Evolutionary conservation across 225 moss, liverwort and hornwort species (phyloP).

Genomic region (Marchantia polymorpha): DNA sequence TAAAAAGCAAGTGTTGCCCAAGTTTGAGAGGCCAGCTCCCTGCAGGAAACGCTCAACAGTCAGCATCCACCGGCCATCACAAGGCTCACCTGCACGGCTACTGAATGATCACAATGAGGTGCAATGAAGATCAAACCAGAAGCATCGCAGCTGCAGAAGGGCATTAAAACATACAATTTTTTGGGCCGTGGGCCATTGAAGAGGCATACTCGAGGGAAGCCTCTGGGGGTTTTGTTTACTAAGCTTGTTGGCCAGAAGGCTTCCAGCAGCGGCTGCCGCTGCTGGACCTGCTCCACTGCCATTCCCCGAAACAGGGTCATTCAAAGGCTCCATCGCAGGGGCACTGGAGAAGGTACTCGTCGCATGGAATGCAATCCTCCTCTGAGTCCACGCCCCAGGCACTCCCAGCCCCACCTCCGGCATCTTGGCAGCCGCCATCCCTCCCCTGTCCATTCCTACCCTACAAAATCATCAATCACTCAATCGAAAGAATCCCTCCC

Average conservation of each 20-base stretch:
- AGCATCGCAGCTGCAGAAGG: not conserved
- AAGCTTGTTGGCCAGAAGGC: constrained; percentile 6
- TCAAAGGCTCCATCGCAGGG: constrained; percentile 45
- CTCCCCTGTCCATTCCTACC: constrained; percentile 13
- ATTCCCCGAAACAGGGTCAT: constrained; percentile 30
- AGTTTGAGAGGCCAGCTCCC: constrained; percentile 85
- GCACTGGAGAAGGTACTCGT: constrained; percentile 31
- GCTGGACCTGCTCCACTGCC: not conserved
- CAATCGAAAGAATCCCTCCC: not conserved
- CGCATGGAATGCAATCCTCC: constrained; percentile 42
- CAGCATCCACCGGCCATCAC: not conserved
- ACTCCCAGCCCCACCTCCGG: constrained; percentile 15
- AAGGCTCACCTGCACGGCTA: not conserved
- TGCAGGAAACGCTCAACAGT: constrained; percentile 24
- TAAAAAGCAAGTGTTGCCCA: constrained; percentile 91
- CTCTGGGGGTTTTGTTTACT: constrained; percentile 14
- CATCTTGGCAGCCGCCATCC: constrained; percentile 28
- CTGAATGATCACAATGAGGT: not conserved
- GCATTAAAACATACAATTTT: constrained; percentile 32
- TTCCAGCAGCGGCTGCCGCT: not conserved
- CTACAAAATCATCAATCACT: not conserved
- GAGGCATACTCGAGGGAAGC: constrained; percentile 44
- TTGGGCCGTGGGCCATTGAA: constrained; percentile 44
- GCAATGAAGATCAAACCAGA: not conserved
- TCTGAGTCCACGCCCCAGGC: constrained; percentile 37